Evolutionary conservation across 208 protist genomes (phyloP), one percentile per base, ranked within the genome.

Genomic region (Leishmania braziliensis): DNA sequence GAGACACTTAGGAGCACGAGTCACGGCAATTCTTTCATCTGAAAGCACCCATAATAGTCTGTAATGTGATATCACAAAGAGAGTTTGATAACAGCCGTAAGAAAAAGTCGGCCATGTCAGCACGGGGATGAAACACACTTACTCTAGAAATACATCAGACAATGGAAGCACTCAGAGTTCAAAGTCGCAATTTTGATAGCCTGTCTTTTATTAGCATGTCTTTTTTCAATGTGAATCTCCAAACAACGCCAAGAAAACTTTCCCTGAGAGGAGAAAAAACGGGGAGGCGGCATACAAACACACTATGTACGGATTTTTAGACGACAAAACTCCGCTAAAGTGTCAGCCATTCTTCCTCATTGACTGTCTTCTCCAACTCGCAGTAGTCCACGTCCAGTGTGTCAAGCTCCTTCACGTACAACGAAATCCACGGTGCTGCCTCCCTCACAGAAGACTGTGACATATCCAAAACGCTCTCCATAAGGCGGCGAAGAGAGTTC

Each of bases 281-380:
- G 3, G 26, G 20, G 43, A 33, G 4, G 23, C 69, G 48, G 39
- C 48, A 53, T 20, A 48, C 46, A 4, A 14, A 53, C 10, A 69
- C 26, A 69, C 46, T 0, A 53, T 20, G 69, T 51, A 10, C 69
- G 29, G 69, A 73, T 53, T 29, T 51, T 73, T 73, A 8, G 46
- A 6, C n/a, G 5, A 54, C n/a, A 4, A 81, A 39, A 23, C 18
- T 5, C 51, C 36, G 8, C 79, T 89, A 96, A 60, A 97, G 86
- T 46, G 86, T 95, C 50, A 97, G 82, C 94, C 94, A 97, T 77
- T 92, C 89, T n/a, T 96, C 93, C 62, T 94, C 88, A 71, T 92
- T 92, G 14, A 89, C 90, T 50, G 86, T 89, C 69, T 91, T 95
- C 62, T 85, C 84, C 56, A 95, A 66, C 77, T 92, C 86, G 54